Conservation (phyloP, 1,284 basidiomycete genomes). For the Thecaphora frezii region DNA sequence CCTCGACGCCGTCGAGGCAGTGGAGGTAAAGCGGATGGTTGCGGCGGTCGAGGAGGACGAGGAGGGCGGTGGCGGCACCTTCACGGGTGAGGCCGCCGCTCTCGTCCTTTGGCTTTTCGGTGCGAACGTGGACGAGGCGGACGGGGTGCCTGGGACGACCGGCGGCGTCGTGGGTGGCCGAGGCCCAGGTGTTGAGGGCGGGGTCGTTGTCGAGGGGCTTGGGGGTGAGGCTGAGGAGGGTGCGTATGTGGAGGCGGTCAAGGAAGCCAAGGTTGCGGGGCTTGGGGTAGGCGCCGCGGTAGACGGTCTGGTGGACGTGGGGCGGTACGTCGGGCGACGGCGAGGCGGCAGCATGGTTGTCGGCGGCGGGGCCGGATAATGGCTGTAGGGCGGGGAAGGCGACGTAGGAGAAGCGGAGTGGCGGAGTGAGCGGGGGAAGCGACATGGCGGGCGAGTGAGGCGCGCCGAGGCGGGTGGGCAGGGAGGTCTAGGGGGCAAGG, state of each 20-base stretch:
- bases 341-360: too few species aligned
- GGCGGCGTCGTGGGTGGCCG: slow-evolving; percentile 2
- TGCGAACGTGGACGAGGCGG: slow-evolving; percentile 44
- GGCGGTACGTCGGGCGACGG: not conserved
- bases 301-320: slow-evolving; percentile 40
- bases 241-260: slow-evolving; percentile 42
- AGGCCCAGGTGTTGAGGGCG: slow-evolving; percentile 36
- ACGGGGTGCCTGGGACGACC: slow-evolving; percentile 13
- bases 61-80: slow-evolving; percentile 43
- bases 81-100: slow-evolving; percentile 49
- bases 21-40: slow-evolving; percentile 55
- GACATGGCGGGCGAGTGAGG: slow-evolving; percentile 12
- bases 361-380: too few species aligned
- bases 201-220: slow-evolving; percentile 47
- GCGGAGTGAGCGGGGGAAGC: slow-evolving; percentile 42
- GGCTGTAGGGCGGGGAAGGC: slow-evolving; percentile 24
- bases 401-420: slow-evolving; percentile 45
- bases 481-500: too few species aligned
- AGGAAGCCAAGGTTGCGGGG: slow-evolving; percentile 52
- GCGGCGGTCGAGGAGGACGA: slow-evolving; percentile 41
- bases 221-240: slow-evolving; percentile 54
- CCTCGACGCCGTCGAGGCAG: slow-evolving; percentile 54
- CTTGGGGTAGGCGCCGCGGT: slow-evolving; percentile 55
- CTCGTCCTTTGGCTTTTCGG: slow-evolving; percentile 56
- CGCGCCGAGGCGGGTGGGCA: too few species aligned